Percentiles rank a stretch among this genome's conserved stretches.
These are phyloP conservation scores for Apiosordaria backusii DNA, from an alignment of 495 filamentous ascomycete genomes.

Conservation along the genomic window DNA sequence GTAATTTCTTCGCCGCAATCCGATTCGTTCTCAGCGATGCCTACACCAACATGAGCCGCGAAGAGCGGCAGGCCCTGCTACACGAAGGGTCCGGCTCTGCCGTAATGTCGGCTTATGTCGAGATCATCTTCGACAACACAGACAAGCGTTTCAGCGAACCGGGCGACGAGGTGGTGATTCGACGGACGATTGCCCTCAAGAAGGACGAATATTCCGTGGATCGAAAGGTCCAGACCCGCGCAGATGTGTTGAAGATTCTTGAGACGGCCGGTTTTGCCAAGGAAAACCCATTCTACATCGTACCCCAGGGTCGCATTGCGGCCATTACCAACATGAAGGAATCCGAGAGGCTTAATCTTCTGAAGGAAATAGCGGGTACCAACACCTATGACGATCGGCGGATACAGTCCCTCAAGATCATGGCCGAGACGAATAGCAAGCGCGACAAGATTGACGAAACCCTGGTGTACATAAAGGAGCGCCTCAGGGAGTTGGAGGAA, in stretches of 20 bases:
- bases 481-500: constrained; percentile 85
- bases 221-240: constrained; percentile 90
- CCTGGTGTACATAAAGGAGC: constrained; percentile 84
- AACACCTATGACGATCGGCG: constrained; percentile 93
- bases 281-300: constrained; percentile 98
- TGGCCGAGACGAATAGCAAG: constrained; percentile 95
- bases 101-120: constrained; percentile 98
- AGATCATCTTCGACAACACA: constrained; percentile 97
- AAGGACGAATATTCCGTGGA: constrained; percentile 99
- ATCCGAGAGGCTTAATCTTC: constrained; percentile 74
- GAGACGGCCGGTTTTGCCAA: constrained; percentile 95
- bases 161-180: constrained; percentile 81
- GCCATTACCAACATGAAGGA: constrained; percentile 99
- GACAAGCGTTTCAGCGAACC: constrained; percentile 96
- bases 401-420: constrained; percentile 89
- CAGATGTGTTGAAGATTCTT: constrained; percentile 91
- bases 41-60: constrained; percentile 91
- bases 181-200: constrained; percentile 92
- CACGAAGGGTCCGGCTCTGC: constrained; percentile 97
- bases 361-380: constrained; percentile 97
- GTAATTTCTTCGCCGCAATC: constrained; percentile 99
- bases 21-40: constrained; percentile 97
- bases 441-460: constrained; percentile 90
- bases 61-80: constrained; percentile 90
- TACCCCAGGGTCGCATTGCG: constrained; percentile 94